These are phyloP conservation scores for Hymenoscyphus infarciens DNA, from an alignment of 2,329 filamentous ascomycete species.

Conservation along the genomic window DNA sequence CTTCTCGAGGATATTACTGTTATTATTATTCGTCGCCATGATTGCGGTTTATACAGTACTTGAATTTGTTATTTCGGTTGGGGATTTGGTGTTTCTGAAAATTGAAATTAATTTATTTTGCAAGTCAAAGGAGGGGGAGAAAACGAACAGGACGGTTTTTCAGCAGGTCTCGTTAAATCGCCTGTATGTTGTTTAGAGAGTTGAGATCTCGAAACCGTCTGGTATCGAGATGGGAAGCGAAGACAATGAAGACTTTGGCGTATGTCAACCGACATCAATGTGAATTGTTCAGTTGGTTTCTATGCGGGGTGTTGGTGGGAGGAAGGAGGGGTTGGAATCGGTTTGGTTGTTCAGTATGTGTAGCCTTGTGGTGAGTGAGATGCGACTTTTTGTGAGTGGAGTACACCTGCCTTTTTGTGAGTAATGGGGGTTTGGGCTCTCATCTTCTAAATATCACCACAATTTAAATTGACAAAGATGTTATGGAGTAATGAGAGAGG, in stretches of 20 bases:
- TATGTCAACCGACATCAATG: slow-evolving; percentile 58
- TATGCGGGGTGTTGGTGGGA: slow-evolving; percentile 11
- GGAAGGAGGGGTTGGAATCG: slow-evolving; percentile 17
- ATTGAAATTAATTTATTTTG: slow-evolving; percentile 12
- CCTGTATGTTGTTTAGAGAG: slow-evolving; percentile 54
- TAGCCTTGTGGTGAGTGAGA: neutral
- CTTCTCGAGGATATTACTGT: slow-evolving; percentile 36
- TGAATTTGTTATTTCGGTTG: neutral
- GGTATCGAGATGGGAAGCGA: slow-evolving; percentile 53
- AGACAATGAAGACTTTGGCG: slow-evolving; percentile 50
- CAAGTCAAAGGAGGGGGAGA: no score
- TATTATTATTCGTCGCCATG: slow-evolving; percentile 39
- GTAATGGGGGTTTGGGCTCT: no score
- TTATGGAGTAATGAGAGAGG: no score
- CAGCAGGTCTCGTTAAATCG: slow-evolving; percentile 38
- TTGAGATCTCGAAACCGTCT: slow-evolving; percentile 54
- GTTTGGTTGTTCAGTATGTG: neutral
- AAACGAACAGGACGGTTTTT: slow-evolving; percentile 33
- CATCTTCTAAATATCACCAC: no score
- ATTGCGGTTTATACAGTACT: slow-evolving; percentile 23
- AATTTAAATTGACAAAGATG: no score
- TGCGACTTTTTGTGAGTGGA: no score
- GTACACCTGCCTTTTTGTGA: no score
- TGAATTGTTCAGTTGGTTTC: slow-evolving; percentile 24
- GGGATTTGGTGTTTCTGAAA: slow-evolving; percentile 20